A percentile compares a stretch with the other conserved stretches of the same genome.
phyloP scores from a whole-genome alignment of 1,139 yeast species.

The Candida sp. region DNA sequence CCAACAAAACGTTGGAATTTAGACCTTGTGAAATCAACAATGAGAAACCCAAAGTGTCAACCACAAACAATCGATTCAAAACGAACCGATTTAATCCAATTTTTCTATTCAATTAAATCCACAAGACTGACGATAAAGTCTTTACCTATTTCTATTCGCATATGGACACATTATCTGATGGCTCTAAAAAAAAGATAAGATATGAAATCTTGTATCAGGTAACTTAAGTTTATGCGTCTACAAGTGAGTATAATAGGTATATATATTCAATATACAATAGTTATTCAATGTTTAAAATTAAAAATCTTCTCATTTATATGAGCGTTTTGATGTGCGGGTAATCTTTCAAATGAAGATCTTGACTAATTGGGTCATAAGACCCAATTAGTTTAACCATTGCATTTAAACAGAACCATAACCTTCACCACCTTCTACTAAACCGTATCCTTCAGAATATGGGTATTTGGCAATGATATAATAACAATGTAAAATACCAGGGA shows the following conservation, averaged over 20 bases:
- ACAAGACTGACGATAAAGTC: not conserved
- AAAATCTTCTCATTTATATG: not conserved
- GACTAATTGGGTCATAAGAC: too few relatives aligned
- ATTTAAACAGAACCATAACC: slow-evolving; percentile 33
- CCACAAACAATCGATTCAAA: not conserved
- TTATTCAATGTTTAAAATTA: not conserved
- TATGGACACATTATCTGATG: slow-evolving; percentile 53
- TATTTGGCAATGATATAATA: slow-evolving; percentile 57
- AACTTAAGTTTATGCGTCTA: slow-evolving; percentile 44
- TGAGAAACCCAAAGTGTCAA: not conserved
- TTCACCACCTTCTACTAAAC: slow-evolving; percentile 22
- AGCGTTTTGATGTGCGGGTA: not conserved
- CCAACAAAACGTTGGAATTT: slow-evolving; percentile 3
- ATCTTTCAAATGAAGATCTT: too few relatives aligned
- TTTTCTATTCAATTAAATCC: not conserved
- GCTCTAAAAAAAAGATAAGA: slow-evolving; percentile 20
- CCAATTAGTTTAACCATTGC: too few relatives aligned
- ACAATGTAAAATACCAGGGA: slow-evolving; percentile 75
- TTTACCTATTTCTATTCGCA: slow-evolving; percentile 32
- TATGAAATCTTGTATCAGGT: slow-evolving; percentile 28
- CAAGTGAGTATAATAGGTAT: not conserved
- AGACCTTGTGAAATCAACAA: not conserved
- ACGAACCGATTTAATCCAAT: not conserved
- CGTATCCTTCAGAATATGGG: slow-evolving; percentile 43
- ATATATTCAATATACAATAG: not conserved